Base-by-base conservation (phyloP, 495 filamentous ascomycete genomes). In the Elasticomyces elasticus region DNA sequence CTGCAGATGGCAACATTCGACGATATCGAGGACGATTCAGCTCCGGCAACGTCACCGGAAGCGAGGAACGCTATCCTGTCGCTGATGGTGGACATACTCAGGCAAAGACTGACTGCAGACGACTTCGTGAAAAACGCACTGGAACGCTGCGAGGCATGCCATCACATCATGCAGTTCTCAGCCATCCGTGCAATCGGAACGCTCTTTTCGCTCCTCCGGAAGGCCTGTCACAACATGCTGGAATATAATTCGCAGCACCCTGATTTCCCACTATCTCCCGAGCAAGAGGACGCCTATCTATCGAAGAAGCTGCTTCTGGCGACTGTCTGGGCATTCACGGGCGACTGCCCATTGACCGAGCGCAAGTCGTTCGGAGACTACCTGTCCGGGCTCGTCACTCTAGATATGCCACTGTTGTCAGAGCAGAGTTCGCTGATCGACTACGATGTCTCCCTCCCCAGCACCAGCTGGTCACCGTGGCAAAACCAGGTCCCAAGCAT, bases 111-210 rank as follows among this genome's bases (percentile, higher is more conserved):
- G 27, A 84, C 79, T 5, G 81, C 76, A 13, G 86, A 94, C 62
- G 75, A 84, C 51, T 86, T 97, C 56, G 78, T 96, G 40, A 64
- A 77, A 37, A 80, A 82, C 43, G 83, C 85, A n/a, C 74, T 99
- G 1, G 73, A 79, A 24, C 76, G 87, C 64, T 86, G 89, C 15
- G 77, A 79, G 58, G 76, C 76, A 19, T 91, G 83, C 72, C 86
- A 84, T 54, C 92, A 99, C 64, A 96, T 99, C 69, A 99, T 99
- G 92, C 87, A 96, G 59, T 97, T 89, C 64, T 95, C 91, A 0
- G 77, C 86, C 40, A 86, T 87, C 38, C 86, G 92, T 31, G 91
- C 85, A 4, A 77, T 99, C 54, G 91, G 85, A 56, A 99, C 94
- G 1, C 68, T 99, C 22, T 97, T 96, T 72, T 95, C 91, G 42